phyloP scores from a whole-genome alignment of 202 grass and related monocot species.

The Alloteropsis angusta region DNA sequence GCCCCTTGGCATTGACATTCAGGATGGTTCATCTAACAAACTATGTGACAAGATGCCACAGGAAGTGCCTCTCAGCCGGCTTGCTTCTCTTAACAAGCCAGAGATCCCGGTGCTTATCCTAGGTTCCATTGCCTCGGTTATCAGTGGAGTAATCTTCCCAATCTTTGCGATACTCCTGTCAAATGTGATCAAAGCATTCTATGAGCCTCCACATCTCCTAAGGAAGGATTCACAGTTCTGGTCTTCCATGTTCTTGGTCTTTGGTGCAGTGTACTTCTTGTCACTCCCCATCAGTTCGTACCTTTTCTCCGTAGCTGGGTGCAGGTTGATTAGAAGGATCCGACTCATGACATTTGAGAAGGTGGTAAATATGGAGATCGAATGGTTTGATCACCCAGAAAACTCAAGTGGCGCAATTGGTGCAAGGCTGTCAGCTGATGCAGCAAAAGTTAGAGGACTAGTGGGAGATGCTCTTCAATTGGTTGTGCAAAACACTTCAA shows the following conservation, averaged over 20 bases:
- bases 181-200: slow-evolving; percentile 80
- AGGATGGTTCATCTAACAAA: slow-evolving; percentile 41
- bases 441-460: slow-evolving; percentile 70
- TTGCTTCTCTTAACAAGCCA: slow-evolving; percentile 75
- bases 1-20: slow-evolving; percentile 47
- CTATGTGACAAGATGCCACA: slow-evolving; percentile 30
- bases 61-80: slow-evolving; percentile 61
- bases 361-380: slow-evolving; percentile 78
- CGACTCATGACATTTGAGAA: slow-evolving; percentile 91
- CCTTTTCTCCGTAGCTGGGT: slow-evolving; percentile 77
- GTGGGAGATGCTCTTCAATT: slow-evolving; percentile 73
- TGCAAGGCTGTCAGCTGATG: slow-evolving; percentile 72
- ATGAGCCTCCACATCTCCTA: slow-evolving; percentile 56
- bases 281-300: slow-evolving; percentile 64
- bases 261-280: slow-evolving; percentile 64
- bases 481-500: slow-evolving; percentile 73
- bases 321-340: slow-evolving; percentile 72
- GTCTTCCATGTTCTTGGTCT: slow-evolving; percentile 83
- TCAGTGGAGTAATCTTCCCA: slow-evolving; percentile 75
- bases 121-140: slow-evolving; percentile 57
- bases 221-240: slow-evolving; percentile 76
- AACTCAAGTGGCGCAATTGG: slow-evolving; percentile 83
- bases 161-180: slow-evolving; percentile 68
- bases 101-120: slow-evolving; percentile 66
- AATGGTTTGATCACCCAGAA: slow-evolving; percentile 80